These are phyloP conservation scores for Mucor lusitanicus DNA, from an alignment of 371 early-diverging fungal genomes.

Conservation along the genomic window DNA sequence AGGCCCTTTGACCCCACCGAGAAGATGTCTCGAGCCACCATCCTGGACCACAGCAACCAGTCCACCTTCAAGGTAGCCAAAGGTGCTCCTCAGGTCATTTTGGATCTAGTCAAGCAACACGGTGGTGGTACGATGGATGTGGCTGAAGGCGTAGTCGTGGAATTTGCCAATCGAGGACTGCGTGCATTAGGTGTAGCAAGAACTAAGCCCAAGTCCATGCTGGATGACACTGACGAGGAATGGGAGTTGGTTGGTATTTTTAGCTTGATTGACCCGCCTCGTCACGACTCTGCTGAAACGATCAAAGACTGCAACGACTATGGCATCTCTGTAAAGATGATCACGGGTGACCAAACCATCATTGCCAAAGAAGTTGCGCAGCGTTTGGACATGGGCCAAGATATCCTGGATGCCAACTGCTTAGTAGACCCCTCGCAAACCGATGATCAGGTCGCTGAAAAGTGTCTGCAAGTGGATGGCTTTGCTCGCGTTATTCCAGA, in stretches of 20 bases:
- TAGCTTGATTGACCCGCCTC: constrained; percentile 84
- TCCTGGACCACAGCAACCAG: constrained; percentile 75
- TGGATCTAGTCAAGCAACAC: constrained; percentile 56
- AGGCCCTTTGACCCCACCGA: constrained; percentile 80
- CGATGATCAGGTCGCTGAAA: constrained; percentile 64
- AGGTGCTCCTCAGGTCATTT: constrained; percentile 66
- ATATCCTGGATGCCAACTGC: constrained; percentile 64
- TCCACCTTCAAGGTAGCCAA: constrained; percentile 58
- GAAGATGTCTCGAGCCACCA: constrained; percentile 87
- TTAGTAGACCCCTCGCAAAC: constrained; percentile 60
- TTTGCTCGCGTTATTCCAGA: constrained; percentile 85
- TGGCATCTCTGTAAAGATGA: constrained; percentile 90
- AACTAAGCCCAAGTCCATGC: constrained; percentile 37
- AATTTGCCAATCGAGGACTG: constrained; percentile 72
- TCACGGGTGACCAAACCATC: constrained; percentile 88
- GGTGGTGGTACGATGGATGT: constrained; percentile 51
- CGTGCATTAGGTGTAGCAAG: constrained; percentile 73
- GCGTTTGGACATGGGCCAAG: constrained; percentile 62
- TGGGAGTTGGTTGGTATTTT: constrained; percentile 65
- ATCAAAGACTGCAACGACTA: constrained; percentile 74
- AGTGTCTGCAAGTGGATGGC: constrained; percentile 72
- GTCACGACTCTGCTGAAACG: constrained; percentile 72
- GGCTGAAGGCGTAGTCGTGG: constrained; percentile 52
- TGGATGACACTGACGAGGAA: constrained; percentile 48
- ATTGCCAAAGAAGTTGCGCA: constrained; percentile 82